Percentiles rank a stretch among this genome's conserved stretches.
These are phyloP conservation scores for Flaveria ramosissima DNA, from an alignment of 129 eudicot genomes.

Conservation along the genomic window DNA sequence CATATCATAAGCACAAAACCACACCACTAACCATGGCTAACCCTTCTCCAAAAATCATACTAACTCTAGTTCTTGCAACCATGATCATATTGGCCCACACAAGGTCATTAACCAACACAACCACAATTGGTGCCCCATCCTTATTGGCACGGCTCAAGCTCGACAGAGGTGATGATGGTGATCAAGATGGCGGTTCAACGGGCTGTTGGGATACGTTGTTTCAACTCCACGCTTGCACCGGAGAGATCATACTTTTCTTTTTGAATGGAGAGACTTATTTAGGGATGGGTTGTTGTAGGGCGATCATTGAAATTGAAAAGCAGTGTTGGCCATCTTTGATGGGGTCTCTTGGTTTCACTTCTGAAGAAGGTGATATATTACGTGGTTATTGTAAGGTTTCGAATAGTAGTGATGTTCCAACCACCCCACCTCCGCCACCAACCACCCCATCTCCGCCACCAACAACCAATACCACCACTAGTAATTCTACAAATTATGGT, in stretches of 20 bases:
- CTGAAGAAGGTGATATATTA: constrained; percentile 60
- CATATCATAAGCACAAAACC: constrained; percentile 5
- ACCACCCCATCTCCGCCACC: constrained; percentile 13
- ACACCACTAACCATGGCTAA: constrained; percentile 26
- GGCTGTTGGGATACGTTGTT: constrained; percentile 68
- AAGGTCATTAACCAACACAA: constrained; percentile 29
- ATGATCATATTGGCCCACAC: constrained; percentile 16
- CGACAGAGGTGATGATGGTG: constrained; percentile 11
- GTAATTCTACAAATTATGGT: not conserved
- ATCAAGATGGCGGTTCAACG: constrained; percentile 24
- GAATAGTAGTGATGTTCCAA: constrained; percentile 13
- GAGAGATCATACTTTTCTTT: constrained; percentile 67
- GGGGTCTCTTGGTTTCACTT: constrained; percentile 50
- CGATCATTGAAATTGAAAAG: constrained; percentile 46
- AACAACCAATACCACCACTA: not conserved
- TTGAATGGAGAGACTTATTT: constrained; percentile 60
- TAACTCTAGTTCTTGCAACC: constrained; percentile 19
- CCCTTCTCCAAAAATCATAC: not conserved
- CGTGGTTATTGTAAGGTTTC: constrained; percentile 62
- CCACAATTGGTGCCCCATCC: constrained; percentile 22
- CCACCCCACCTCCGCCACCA: constrained; percentile 19
- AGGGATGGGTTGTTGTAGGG: constrained; percentile 53
- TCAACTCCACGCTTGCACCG: constrained; percentile 64
- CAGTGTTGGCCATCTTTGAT: constrained; percentile 68
- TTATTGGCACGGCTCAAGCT: constrained; percentile 37